phyloP scores from a whole-genome alignment of 768 basidiomycete genomes.

The Lyophyllum atratum region DNA sequence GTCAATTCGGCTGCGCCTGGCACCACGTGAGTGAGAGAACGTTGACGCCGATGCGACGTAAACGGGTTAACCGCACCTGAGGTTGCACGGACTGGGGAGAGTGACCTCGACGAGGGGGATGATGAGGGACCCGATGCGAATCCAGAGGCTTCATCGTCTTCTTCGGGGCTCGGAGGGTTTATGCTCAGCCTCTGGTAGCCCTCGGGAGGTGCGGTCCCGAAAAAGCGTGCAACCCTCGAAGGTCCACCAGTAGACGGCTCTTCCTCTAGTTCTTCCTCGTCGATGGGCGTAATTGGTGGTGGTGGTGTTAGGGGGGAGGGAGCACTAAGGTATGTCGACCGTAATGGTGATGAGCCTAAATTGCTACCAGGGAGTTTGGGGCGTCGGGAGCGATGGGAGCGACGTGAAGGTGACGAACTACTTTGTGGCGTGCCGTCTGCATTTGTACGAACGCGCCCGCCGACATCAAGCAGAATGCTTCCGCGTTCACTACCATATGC shows the following conservation, averaged over 20 bases:
- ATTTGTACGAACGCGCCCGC: constrained; percentile 51
- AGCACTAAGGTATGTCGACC: constrained; percentile 47
- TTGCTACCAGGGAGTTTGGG: constrained; percentile 43
- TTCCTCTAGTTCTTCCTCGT: constrained; percentile 56
- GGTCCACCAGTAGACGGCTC: constrained; percentile 41
- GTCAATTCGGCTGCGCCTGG: constrained; percentile 63
- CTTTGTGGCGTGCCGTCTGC: constrained; percentile 42
- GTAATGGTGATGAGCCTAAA: constrained; percentile 57
- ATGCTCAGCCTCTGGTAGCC: constrained; percentile 35
- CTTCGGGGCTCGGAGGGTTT: constrained; percentile 16
- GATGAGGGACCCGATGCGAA: constrained; percentile 35
- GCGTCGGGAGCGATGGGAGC: constrained; percentile 64
- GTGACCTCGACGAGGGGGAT: constrained; percentile 54
- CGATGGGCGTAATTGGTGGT: constrained; percentile 78
- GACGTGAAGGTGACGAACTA: constrained; percentile 52
- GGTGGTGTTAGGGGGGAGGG: constrained; percentile 50
- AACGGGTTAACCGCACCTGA: constrained; percentile 87
- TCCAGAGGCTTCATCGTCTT: constrained; percentile 27
- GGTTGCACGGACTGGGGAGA: constrained; percentile 52
- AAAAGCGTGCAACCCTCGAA: constrained; percentile 38
- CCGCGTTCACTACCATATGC: constrained; percentile 98
- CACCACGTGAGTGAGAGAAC: constrained; percentile 70
- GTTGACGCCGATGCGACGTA: constrained; percentile 69
- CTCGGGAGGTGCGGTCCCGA: constrained; percentile 13
- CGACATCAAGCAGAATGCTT: constrained; percentile 92